Evolutionary conservation across 352 stramenopile genomes (phyloP).

Genomic region (Phytophthora fragariaefolia): DNA sequence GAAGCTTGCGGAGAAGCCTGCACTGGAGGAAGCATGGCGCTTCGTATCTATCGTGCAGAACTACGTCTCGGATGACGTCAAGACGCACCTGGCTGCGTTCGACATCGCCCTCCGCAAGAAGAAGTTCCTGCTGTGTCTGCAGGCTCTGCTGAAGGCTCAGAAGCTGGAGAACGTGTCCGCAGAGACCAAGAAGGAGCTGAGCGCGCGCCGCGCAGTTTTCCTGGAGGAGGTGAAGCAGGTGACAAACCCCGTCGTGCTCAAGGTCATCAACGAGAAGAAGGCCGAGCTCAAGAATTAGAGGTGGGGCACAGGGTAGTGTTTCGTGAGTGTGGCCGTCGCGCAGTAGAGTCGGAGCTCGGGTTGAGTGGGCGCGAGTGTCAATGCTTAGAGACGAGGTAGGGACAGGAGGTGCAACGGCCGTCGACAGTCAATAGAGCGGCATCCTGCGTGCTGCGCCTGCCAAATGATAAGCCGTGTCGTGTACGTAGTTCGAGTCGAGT

Average conservation of each 20-base stretch:
- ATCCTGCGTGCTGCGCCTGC: slow-evolving; percentile 31
- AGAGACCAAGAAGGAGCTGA: slow-evolving; percentile 46
- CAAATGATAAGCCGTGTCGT: slow-evolving; percentile 31
- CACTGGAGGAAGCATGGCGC: slow-evolving; percentile 80
- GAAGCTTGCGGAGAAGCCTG: slow-evolving; percentile 68
- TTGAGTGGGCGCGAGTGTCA: slow-evolving; percentile 6
- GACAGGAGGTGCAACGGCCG: slow-evolving; percentile 30
- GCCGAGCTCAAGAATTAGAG: slow-evolving; percentile 62
- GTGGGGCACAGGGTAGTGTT: slow-evolving; percentile 14
- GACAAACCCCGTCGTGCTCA: slow-evolving; percentile 62
- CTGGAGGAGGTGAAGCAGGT: slow-evolving; percentile 59
- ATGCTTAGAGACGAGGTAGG: slow-evolving; percentile 36
- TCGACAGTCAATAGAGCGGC: slow-evolving; percentile 45
- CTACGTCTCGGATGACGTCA: slow-evolving; percentile 58
- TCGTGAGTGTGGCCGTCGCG: slow-evolving; percentile 19
- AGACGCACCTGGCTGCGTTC: slow-evolving; percentile 78
- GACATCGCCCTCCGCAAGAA: slow-evolving; percentile 80
- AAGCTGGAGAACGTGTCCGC: slow-evolving; percentile 39
- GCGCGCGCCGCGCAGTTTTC: slow-evolving; percentile 47
- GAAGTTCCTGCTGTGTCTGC: slow-evolving; percentile 77
- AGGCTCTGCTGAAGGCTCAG: slow-evolving; percentile 73
- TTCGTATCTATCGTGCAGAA: slow-evolving; percentile 78
- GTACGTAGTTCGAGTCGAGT: slow-evolving; percentile 14
- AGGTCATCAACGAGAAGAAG: slow-evolving; percentile 73
- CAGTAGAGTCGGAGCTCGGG: slow-evolving; percentile 13